Base-by-base conservation (phyloP, 352 stramenopile species). In the Phytopythium delawarense region DNA sequence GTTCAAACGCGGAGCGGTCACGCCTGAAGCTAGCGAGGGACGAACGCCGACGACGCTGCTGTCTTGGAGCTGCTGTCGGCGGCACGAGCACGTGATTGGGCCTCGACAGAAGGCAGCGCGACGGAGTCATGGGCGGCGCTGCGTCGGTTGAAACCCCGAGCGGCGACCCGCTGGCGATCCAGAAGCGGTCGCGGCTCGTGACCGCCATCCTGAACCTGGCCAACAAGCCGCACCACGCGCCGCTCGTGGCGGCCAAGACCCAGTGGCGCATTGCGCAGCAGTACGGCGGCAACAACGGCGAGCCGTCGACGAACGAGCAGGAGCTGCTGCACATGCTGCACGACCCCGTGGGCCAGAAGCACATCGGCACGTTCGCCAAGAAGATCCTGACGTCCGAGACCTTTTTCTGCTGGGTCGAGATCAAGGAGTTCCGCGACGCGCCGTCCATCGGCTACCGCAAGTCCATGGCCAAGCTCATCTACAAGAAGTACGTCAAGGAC, bases 351-450 rank as follows among this genome's bases (percentile, higher is more conserved):
- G 83, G 85, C 0, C 83, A 92, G 56, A 92, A 92, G 56, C 83
- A 94, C 64, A 89, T 94, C 58, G 81, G 84, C 34, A 67, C 71
- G 15, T 92, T 82, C 54, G 85, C 84, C 48, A 92, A 94, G 68
- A 91, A 91, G 69, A 92, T 92, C 57, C 67, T 91, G 66, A 91
- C 81, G 12, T 76, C 83, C 55, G 85, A 94, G 70, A 88, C 84
- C 12, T 91, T 94, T 49, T 92, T 91, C 63, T 91, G 84, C 70
- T 94, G 85, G 85, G 82, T 94, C 42, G 81, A 92, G 67, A 89
- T 92, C 69, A 88, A 91, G 55, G 83, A 94, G 57, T 94, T 91
- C 65, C 74, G 73, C 23, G 80, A 91, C 21, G 77, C 84, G 2
- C 82, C 83, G 42, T 87, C 78, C 0, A 59, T 76, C 15, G 80